These are phyloP conservation scores for Sisymbrium irio DNA, from an alignment of 345 rosid species.

Conservation along the genomic window DNA sequence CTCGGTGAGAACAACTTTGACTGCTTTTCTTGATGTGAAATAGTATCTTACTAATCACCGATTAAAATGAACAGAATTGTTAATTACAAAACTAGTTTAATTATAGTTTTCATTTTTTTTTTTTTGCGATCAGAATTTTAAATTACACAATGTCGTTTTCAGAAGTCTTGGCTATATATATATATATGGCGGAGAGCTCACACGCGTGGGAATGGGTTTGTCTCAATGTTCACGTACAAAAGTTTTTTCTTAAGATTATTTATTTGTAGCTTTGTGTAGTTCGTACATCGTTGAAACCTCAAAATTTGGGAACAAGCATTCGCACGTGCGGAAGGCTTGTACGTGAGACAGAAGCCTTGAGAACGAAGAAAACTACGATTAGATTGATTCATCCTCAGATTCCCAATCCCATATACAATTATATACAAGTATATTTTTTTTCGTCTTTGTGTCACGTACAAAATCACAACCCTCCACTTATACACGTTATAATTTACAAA, in stretches of 20 bases:
- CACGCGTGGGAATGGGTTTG: constrained; percentile 29
- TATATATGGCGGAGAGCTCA: constrained; percentile 29
- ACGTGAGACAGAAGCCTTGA: background rate
- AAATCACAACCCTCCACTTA: constrained; percentile 16
- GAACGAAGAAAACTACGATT: constrained; percentile 19
- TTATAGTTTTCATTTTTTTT: background rate
- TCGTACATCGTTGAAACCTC: constrained; percentile 23
- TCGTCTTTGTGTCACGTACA: constrained; percentile 2
- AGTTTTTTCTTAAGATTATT: background rate
- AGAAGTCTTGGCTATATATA: constrained; percentile 28
- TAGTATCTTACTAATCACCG: background rate
- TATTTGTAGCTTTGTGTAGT: constrained; percentile 21
- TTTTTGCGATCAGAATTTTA: background rate
- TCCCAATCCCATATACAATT: background rate
- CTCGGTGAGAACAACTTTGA: background rate
- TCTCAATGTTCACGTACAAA: constrained; percentile 30
- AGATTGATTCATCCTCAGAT: constrained; percentile 22
- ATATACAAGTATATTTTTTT: too few species aligned
- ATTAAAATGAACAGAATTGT: background rate
- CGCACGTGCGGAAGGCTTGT: constrained; percentile 11
- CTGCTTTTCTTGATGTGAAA: background rate
- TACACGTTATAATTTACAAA: background rate
- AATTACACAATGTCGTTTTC: constrained; percentile 26
- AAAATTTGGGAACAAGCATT: background rate
- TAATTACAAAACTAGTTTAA: background rate